Evolutionary conservation across 1,139 yeast genomes (phyloP), one percentile per base, ranked within the genome.

Genomic region (Lodderomyces orthopsilosis): DNA sequence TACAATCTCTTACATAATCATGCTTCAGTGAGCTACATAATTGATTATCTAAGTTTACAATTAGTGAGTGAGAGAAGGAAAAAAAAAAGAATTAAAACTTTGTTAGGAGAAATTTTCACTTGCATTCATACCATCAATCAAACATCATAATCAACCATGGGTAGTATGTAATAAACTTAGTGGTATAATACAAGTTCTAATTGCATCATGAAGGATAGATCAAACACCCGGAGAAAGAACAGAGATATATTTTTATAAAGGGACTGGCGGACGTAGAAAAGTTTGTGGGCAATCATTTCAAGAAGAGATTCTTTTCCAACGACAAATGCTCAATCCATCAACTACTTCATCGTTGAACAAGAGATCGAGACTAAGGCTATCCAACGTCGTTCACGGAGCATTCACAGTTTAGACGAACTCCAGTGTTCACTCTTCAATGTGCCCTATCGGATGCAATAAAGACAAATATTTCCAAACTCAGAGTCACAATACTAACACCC

Each of bases 111-210:
- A 42, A 30, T 33, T 40, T 45, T 45, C 41, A 43, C 41, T 37
- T 36, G 23, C 36, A 35, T 33, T 33, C 32, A 21, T n/a, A 22
- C 33, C 27, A 30, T 28, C 40, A 13, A 21, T 30, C 35, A 41
- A 30, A 38, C 34, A 58, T 51, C 57, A 62, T 64, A 49, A 70
- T 68, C 67, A 75, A 79, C 67, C 72, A 79, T 80, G 85, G 75
- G 83, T 76, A 80, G 84, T 79, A 79, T 74, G 85, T 79, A 19
- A 32, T 13, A 22, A 23, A 14, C 32, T 3, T 3, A 7, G 14
- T 4, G 18, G 26, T 3, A 10, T 6, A 12, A 12, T 24, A 12
- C 7, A 14, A 19, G 34, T 15, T 15, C 14, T 17, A 19, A n/a
- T 27, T 26, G n/a, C 17, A 30, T 14, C 24, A 34, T 15, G 26